Evolutionary conservation across 2,329 filamentous ascomycete genomes (phyloP), one percentile per base, ranked within the genome.

Genomic region (Stachybotrys chartarum): DNA sequence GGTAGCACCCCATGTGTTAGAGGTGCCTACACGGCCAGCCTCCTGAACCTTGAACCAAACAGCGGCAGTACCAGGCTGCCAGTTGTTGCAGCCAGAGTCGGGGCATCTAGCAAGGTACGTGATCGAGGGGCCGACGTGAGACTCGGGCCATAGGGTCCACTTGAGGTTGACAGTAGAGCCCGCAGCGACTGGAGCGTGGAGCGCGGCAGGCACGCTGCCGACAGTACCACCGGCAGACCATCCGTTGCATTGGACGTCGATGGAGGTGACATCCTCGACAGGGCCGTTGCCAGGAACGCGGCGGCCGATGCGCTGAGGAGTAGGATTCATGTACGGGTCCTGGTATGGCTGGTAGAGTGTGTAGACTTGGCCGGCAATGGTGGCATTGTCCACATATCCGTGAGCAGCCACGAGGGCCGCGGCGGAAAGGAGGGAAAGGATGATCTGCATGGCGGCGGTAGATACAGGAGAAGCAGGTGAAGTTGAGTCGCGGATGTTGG

Each of bases 61-160:
- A 30, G 77, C 73, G 70, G 62, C 64, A 8, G 68, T 74, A 0
- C 72, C 75, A 6, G 80, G 80, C 56, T 73, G 66, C 62, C 73
- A 83, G 54, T 69, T 68, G 54, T 76, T 73, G 64, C 80, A 83
- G 1, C 79, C 75, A 0, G 69, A 64, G 48, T 78, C 75, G 0
- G 80, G 79, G 65, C 82, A 85, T 39, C 73, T 71, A 5, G 82
- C 82, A 80, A 85, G 82, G 63, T 84, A 84, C 1, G 81, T 84
- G 55, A 84, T 70, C 1, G 78, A 66, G 45, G 81, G 81, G 0
- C 82, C 81, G 32, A 79, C 69, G 56, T 82, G 80, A 6, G 70
- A 76, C 7, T 76, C 73, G 0, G 75, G 73, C 74, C 75, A 78
- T 1, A 76, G 61, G 6, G 81, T 84, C 81, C 82, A 85, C 54